Percentiles rank a stretch among this genome's conserved stretches.
Evolutionary conservation across 805 yeast genomes (phyloP).

Genomic region (Myxozyma mucilagina): DNA sequence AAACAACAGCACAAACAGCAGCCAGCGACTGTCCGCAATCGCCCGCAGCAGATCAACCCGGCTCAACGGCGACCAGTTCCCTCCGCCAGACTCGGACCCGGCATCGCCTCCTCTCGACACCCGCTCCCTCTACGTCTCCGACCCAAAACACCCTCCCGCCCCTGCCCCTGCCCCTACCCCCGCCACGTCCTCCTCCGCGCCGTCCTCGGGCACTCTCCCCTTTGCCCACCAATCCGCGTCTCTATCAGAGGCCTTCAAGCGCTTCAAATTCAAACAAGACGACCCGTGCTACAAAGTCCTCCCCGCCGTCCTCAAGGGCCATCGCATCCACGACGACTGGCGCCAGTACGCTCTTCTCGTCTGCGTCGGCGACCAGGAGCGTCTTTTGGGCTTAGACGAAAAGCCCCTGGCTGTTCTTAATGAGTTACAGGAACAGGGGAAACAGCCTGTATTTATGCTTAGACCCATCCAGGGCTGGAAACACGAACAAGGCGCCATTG

Average conservation of each 20-base stretch:
- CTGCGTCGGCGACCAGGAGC: slow-evolving; percentile 86
- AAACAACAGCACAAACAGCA: slow-evolving; percentile 12
- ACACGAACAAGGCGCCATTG: slow-evolving; percentile 33
- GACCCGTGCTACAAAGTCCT: slow-evolving; percentile 88
- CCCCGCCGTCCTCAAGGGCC: slow-evolving; percentile 85
- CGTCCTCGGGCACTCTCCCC: slow-evolving; percentile 1
- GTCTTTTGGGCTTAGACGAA: slow-evolving; percentile 79
- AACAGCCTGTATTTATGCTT: slow-evolving; percentile 89
- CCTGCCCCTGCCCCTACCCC: neutral
- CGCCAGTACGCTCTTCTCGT: slow-evolving; percentile 83
- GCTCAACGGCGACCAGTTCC: neutral
- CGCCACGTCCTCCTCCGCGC: neutral
- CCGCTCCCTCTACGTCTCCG: neutral
- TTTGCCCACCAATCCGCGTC: slow-evolving; percentile 16
- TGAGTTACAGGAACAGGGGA: slow-evolving; percentile 79
- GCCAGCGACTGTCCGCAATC: too few relatives aligned
- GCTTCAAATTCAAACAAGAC: slow-evolving; percentile 79
- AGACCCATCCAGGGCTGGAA: slow-evolving; percentile 66
- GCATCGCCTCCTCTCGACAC: neutral
- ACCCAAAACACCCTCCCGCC: slow-evolving; percentile 1
- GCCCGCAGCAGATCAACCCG: neutral
- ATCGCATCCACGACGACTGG: slow-evolving; percentile 80
- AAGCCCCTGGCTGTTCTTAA: slow-evolving; percentile 84
- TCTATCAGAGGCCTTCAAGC: slow-evolving; percentile 69
- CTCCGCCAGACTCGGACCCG: neutral